phyloP scores from a whole-genome alignment of 306 rosid species.

The Urtica urens region DNA sequence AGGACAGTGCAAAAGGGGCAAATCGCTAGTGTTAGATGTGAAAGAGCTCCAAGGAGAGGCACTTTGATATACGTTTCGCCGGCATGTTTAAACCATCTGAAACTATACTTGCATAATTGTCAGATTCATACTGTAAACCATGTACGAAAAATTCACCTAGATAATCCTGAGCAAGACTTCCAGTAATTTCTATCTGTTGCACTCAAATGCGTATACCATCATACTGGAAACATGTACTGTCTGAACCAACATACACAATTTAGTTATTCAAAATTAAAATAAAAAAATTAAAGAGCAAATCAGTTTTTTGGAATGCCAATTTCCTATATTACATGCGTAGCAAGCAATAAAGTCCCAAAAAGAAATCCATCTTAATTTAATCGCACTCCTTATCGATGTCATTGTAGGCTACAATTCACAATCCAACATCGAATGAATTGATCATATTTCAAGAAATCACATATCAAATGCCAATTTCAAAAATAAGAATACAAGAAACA shows the following conservation, averaged over 20 bases:
- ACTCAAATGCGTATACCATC: background rate
- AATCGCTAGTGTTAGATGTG: constrained; percentile 77
- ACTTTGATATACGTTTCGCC: constrained; percentile 66
- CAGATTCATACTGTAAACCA: constrained; percentile 35
- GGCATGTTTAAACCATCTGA: constrained; percentile 79
- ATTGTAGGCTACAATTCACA: background rate
- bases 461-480: background rate
- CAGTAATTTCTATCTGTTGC: too few species aligned
- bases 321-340: too few species aligned
- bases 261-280: too few species aligned
- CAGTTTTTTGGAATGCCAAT: too few species aligned
- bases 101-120: constrained; percentile 46
- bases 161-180: too few species aligned
- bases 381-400: too few species aligned
- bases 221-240: background rate
- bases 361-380: too few species aligned
- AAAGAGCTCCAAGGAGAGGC: constrained; percentile 82
- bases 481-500: background rate
- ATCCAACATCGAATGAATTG: background rate
- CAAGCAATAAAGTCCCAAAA: too few species aligned
- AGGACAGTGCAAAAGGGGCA: constrained; percentile 83
- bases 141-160: too few species aligned
- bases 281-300: too few species aligned
- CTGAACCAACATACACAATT: background rate
- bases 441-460: background rate